phyloP scores from a whole-genome alignment of 2,329 filamentous ascomycete species.

The Fusarium begoniae region DNA sequence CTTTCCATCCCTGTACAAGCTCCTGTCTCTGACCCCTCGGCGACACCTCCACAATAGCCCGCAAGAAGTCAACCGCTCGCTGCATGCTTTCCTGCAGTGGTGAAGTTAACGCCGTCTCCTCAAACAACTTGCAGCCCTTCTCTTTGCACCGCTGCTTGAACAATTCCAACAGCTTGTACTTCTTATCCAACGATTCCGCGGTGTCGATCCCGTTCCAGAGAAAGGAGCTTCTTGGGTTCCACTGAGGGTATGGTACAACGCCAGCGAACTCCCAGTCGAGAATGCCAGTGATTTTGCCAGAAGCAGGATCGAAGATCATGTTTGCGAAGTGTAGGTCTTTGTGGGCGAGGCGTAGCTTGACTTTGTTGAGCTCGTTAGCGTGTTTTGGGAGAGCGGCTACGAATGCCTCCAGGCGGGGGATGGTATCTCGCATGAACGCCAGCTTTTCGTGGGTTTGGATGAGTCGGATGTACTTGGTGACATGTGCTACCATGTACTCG shows the following conservation, averaged over 20 bases:
- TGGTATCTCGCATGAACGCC: fast-evolving
- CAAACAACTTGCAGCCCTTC: fast-evolving
- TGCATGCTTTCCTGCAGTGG: fast-evolving
- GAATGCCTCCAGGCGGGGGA: neutral
- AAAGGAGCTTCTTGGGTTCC: neutral
- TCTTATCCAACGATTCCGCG: fast-evolving
- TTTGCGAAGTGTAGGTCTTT: neutral
- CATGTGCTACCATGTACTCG: fast-evolving
- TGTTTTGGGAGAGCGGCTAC: neutral
- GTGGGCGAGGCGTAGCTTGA: neutral
- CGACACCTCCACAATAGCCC: neutral
- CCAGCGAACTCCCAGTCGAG: neutral
- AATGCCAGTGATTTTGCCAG: fast-evolving
- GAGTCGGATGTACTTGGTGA: neutral
- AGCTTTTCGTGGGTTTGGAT: neutral
- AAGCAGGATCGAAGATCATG: fast-evolving
- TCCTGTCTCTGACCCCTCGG: neutral
- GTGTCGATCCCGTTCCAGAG: neutral
- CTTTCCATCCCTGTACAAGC: neutral
- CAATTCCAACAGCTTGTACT: neutral
- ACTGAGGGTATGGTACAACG: fast-evolving
- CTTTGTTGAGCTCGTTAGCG: neutral
- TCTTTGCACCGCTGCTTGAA: neutral
- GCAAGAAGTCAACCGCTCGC: neutral
- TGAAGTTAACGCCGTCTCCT: fast-evolving